Evolutionary conservation across 352 stramenopile species (phyloP), one percentile per base, ranked within the genome.

Genomic region (Peronospora tabacina): DNA sequence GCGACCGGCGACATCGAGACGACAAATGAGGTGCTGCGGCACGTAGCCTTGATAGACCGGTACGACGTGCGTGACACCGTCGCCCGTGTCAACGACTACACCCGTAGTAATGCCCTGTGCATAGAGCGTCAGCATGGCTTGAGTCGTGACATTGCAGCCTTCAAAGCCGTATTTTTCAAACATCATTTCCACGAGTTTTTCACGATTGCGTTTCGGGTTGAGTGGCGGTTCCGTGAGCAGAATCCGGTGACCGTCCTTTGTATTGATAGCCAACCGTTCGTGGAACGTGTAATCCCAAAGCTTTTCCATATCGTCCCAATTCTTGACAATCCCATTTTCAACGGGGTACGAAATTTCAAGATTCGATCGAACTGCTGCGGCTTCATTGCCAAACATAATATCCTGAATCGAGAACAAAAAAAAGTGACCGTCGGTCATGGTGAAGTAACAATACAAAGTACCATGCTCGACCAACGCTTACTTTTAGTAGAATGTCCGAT

Each of bases 271-370:
- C 49, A 97, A 61, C 2, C 90, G 90, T 50, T 97, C 87, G 45
- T 93, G 72, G 68, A 98, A 98, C 41, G 89, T 97, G 70, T 98
- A 97, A 66, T 97, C 93, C 94, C 94, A 98, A 24, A 98, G 70
- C 54, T 97, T 89, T 66, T 97, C 85, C 93, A 98, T 98, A 58
- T 98, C 93, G 44, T 97, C 87, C 94, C 94, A 98, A 74, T 97
- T 97, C 66, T 94, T 94, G 9, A 98, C 90, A 46, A 98, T 97
- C 30, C 94, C 94, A 61, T 98, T 97, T 63, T 98, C 90, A 19
- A 98, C 87, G 10, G 84, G 86, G 67, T 95, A 94, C 58, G 67
- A 75, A 68, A 92, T 91, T 64, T 94, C 82, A 22, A 95, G 66
- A 58, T 86, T 89, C 43, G 76, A 87, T 8, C 85, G 81, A 56